These are phyloP conservation scores for Coprinellus micaceus DNA, from an alignment of 768 basidiomycete species.

Conservation along the genomic window DNA sequence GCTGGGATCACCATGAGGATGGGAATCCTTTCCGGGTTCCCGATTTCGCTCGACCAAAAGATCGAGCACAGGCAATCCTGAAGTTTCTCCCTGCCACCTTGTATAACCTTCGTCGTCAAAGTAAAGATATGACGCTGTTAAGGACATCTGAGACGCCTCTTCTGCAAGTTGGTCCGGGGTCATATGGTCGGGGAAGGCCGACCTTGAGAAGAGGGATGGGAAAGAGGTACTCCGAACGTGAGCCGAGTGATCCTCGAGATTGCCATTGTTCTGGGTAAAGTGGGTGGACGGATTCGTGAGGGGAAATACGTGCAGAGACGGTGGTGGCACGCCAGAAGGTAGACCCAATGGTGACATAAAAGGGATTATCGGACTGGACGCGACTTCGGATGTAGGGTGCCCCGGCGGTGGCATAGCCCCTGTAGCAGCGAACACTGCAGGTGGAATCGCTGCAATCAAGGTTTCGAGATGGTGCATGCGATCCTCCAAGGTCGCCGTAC, in stretches of 20 bases:
- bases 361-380: conserved; percentile 34
- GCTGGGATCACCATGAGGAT: conserved; percentile 23
- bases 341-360: conserved; percentile 40
- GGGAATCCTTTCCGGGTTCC: conserved; percentile 26
- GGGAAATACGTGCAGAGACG: conserved; percentile 72
- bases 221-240: conserved; percentile 42
- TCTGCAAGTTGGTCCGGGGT: conserved; percentile 48
- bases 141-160: conserved; percentile 58
- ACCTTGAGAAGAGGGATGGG: conserved; percentile 36
- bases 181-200: conserved; percentile 23
- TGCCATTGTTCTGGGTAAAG: conserved; percentile 44
- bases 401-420: conserved; percentile 35
- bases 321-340: conserved; percentile 66
- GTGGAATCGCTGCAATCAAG: conserved; percentile 79
- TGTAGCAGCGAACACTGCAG: conserved; percentile 70
- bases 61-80: conserved; percentile 85
- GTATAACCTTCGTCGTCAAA: conserved; percentile 86
- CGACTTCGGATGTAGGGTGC: conserved; percentile 21
- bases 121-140: conserved; percentile 79
- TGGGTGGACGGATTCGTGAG: conserved; percentile 79
- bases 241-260: conserved; percentile 40
- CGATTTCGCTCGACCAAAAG: conserved; percentile 71
- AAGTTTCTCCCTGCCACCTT: conserved; percentile 90
- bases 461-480: conserved; percentile 86
- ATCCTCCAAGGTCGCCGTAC: conserved; percentile 81